These are phyloP conservation scores for Lactarius evosmus DNA, from an alignment of 768 basidiomycete species.

Conservation along the genomic window DNA sequence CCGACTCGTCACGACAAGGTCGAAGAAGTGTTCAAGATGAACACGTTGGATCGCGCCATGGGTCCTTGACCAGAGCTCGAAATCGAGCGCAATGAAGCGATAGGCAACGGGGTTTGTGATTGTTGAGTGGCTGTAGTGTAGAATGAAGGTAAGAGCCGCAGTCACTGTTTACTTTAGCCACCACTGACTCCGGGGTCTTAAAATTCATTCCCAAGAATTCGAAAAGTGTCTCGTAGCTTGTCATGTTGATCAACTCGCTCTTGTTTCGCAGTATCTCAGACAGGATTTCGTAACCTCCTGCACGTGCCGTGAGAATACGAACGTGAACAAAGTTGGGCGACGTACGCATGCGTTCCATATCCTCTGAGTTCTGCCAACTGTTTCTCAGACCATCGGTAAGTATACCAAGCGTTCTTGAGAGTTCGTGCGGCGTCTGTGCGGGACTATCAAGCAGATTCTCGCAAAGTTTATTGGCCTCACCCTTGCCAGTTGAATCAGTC, in stretches of 20 bases:
- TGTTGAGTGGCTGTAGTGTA: slow-evolving; percentile 71
- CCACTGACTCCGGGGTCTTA: slow-evolving; percentile 69
- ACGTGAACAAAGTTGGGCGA: slow-evolving; percentile 17
- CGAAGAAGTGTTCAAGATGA: slow-evolving; percentile 79
- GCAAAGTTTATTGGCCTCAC: slow-evolving; percentile 39
- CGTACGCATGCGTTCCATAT: slow-evolving; percentile 86
- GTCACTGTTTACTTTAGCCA: background rate
- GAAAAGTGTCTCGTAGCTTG: slow-evolving; percentile 78
- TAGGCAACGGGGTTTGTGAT: slow-evolving; percentile 82
- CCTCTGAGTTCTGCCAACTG: slow-evolving; percentile 92
- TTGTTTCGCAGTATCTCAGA: slow-evolving; percentile 71
- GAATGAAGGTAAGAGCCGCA: background rate
- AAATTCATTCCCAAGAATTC: slow-evolving; percentile 86
- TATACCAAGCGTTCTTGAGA: slow-evolving; percentile 69
- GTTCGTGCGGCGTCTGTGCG: slow-evolving; percentile 65
- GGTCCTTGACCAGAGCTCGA: slow-evolving; percentile 83
- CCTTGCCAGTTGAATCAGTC: slow-evolving; percentile 72
- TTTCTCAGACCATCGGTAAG: slow-evolving; percentile 74
- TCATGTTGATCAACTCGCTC: slow-evolving; percentile 69
- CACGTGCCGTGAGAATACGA: background rate
- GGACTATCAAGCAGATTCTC: background rate
- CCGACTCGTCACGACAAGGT: slow-evolving; percentile 66
- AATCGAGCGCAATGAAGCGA: slow-evolving; percentile 78
- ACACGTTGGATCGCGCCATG: slow-evolving; percentile 69
- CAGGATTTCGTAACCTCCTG: slow-evolving; percentile 88